phyloP scores from a whole-genome alignment of 78 protist genomes.

The Anaeramoeba ignava region DNA sequence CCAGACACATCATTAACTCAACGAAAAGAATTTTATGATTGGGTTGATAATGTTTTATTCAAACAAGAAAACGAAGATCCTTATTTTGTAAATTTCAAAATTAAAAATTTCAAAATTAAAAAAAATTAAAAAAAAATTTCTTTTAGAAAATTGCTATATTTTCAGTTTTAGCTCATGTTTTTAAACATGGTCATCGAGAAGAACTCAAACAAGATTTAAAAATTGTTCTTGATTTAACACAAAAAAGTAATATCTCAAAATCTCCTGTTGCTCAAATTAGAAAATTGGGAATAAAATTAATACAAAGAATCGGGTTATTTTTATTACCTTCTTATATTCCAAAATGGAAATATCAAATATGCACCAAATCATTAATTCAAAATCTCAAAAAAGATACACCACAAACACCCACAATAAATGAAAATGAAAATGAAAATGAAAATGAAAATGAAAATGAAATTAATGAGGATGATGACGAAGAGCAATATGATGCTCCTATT shows the following conservation, averaged over 20 bases:
- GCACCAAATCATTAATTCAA: constrained; percentile 20
- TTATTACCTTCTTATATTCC: constrained; percentile 52
- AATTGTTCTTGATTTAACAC: neutral
- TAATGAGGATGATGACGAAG: constrained; percentile 26
- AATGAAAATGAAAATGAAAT: neutral
- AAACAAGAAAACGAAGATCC: neutral
- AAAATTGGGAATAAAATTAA: constrained; percentile 41
- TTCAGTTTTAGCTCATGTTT: neutral
- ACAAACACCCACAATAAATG: neutral
- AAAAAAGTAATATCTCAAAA: neutral
- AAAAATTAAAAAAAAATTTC: neutral
- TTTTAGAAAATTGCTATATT: neutral
- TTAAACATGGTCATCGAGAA: neutral
- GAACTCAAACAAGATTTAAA: neutral
- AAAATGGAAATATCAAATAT: constrained; percentile 65
- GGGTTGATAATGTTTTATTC: neutral
- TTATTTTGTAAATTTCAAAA: neutral
- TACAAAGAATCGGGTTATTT: constrained; percentile 69
- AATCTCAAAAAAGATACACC: neutral
- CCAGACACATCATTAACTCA: neutral
- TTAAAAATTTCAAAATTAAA: neutral
- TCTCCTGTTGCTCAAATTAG: neutral
- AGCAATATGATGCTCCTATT: constrained; percentile 6
- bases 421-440: neutral
- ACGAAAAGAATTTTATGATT: neutral